These are phyloP conservation scores for Oryza officinalis DNA, from an alignment of 176 grass and related monocot genomes.

Conservation along the genomic window DNA sequence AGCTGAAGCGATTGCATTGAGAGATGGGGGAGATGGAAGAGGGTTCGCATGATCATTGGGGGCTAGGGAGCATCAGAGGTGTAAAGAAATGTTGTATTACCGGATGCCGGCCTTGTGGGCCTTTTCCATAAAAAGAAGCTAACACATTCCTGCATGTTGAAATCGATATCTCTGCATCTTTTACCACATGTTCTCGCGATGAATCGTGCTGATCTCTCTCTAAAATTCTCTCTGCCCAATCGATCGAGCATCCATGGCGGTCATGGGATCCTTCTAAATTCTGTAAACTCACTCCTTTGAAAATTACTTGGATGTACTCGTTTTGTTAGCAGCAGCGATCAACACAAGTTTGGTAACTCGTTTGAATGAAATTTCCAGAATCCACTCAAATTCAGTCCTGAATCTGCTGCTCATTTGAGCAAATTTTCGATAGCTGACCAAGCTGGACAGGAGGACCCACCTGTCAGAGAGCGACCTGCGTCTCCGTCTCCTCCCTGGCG, in stretches of 20 bases:
- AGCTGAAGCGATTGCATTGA: neutral
- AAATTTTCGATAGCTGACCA: neutral
- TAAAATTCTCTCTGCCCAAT: no score
- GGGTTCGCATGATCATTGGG: conserved; percentile 6
- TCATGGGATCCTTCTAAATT: no score
- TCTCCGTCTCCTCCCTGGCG: no score
- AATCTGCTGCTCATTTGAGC: no score
- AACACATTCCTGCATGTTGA: neutral
- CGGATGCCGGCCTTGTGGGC: conserved; percentile 12
- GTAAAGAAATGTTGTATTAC: conserved; percentile 44
- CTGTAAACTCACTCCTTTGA: neutral
- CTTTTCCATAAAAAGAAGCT: conserved; percentile 43
- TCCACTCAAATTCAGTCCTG: no score
- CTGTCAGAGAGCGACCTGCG: neutral
- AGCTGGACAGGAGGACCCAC: neutral
- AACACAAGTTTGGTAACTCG: no score
- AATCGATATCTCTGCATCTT: no score
- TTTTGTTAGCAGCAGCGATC: no score
- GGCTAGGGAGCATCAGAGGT: conserved; percentile 25
- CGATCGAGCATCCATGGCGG: no score
- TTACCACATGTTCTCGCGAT: no score
- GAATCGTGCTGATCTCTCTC: no score
- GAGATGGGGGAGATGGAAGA: conserved; percentile 11
- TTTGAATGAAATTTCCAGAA: neutral
- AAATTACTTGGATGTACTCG: no score